Evolutionary conservation across 805 yeast genomes (phyloP).

Genomic region (Metschnikowia cerradonensis): DNA sequence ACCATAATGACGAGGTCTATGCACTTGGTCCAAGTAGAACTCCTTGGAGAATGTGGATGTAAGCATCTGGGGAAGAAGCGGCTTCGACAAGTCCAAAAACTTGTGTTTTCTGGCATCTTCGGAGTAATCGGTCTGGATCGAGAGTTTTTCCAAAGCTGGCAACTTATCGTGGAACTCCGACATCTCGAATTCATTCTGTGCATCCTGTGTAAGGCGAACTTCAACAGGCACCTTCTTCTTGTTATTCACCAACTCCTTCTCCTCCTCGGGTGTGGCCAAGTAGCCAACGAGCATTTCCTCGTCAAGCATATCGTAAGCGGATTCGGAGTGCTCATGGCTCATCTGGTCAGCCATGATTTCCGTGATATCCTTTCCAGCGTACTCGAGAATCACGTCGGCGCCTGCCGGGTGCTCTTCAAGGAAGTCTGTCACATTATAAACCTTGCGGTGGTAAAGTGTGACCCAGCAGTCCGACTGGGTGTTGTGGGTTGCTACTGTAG

Average conservation of each 20-base stretch:
- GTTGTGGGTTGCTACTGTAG: constrained; percentile 52
- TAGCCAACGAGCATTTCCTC: constrained; percentile 79
- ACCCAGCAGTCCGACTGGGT: constrained; percentile 68
- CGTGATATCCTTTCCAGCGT: constrained; percentile 63
- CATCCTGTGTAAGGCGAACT: constrained; percentile 37
- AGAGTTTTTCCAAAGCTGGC: constrained; percentile 69
- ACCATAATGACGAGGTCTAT: constrained; percentile 97
- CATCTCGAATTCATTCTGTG: constrained; percentile 25
- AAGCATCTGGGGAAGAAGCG: constrained; percentile 77
- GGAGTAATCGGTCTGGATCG: constrained; percentile 72
- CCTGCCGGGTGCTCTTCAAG: constrained; percentile 74
- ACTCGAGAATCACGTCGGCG: constrained; percentile 50
- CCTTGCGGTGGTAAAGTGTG: constrained; percentile 69
- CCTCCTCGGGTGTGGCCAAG: constrained; percentile 79
- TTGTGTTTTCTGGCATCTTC: constrained; percentile 73
- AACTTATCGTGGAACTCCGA: constrained; percentile 52
- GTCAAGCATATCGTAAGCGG: constrained; percentile 81
- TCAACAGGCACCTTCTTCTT: constrained; percentile 56
- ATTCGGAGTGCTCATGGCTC: constrained; percentile 76
- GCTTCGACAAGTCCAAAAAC: constrained; percentile 80
- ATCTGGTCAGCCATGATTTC: constrained; percentile 68
- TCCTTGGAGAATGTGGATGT: constrained; percentile 75
- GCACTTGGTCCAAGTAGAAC: constrained; percentile 92
- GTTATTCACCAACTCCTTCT: constrained; percentile 60
- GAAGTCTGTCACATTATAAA: constrained; percentile 77